Base-by-base conservation (phyloP, 2,329 filamentous ascomycete genomes). In the Ilyonectria sp. region DNA sequence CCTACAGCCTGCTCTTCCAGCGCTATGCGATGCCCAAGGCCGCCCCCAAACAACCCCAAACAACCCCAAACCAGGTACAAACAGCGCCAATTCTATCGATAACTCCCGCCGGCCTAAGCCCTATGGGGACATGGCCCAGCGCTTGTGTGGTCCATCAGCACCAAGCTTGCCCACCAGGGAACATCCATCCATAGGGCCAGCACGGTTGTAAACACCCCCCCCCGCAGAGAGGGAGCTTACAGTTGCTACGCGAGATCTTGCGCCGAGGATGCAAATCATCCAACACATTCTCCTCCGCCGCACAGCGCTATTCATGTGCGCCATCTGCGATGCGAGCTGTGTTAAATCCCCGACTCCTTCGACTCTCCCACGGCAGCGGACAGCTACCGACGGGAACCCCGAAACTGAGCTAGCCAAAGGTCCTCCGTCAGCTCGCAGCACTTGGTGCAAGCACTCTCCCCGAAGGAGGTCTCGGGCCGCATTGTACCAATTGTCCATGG, bases 361-460 rank as follows among this genome's bases (percentile, higher is more conserved):
- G 13, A 23, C 9, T 23, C 31, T n/a, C 11, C 4, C 31, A 13
- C 33, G 31, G 13, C 4, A 35, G 52, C 37, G 58, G 26, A 15
- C 37, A 53, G n/a, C 47, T 61, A 49, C 59, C 26, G 26, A 35
- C 29, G 55, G 29, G 43, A 49, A 19, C 26, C 46, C 56, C 52
- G 53, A 61, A 47, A 47, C 46, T 33, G 37, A 53, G 57, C 44
- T 46, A 61, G 63, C 15, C 63, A 43, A 56, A 37, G 50, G 63
- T 46, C 52, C 13, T 33, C 46, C 19, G 35, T 40, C 62, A 64
- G 61, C 47, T 31, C 23, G 15, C 26, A 50, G 49, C 49, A n/a
- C 31, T 67, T 69, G 73, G 60, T 74, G 71, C 68, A 74, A 75
- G 65, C 69, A 75, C 72, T 74, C 72, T 21, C 71, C 71, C 72